Evolutionary conservation across 2,329 filamentous ascomycete species (phyloP), one percentile per base, ranked within the genome.

Genomic region (Metarhizium robertsii): DNA sequence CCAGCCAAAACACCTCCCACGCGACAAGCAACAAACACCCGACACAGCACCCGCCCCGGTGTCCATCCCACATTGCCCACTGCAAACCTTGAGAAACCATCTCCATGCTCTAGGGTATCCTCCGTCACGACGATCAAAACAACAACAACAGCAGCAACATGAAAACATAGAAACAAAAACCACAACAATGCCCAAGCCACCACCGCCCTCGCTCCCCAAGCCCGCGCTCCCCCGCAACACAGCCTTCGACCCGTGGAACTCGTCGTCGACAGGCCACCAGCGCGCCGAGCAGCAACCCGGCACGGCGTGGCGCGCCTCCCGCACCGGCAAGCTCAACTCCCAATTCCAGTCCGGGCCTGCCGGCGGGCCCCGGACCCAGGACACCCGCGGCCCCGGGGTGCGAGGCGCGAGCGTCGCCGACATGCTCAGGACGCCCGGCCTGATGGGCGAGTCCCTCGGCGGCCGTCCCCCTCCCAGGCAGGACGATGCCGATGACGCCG

Each of bases 191-290:
- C 43, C 13, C 30, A 20, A 30, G n/a, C 20, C 32, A 52, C 47
- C 45, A 34, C 54, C 50, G 55, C 54, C 59, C 7, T 38, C 59
- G 29, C 59, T 66, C 0, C 59, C 66, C 55, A 70, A 64, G 57
- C 68, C 71, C 36, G 71, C 75, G 20, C 66, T 74, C 51, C 76
- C 79, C 25, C 67, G 64, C 40, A 68, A 71, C 64, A 69, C 71
- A 30, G 70, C 71, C 57, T 87, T 86, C 63, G 85, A 88, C 68
- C 77, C 83, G 5, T 88, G 84, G 84, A 90, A 90, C 71, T 85
- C 84, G 14, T 82, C 84, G 13, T 84, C 86, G 6, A 85, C 86
- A 1, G 89, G 89, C 49, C 90, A 96, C 67, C 91, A 95, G 70
- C 79, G 84, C 45, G 83, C 88, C 46, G 87, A 92, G 57, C 85